Evolutionary conservation across 2,329 filamentous ascomycete genomes (phyloP).

Genomic region (Dactylellina cionopaga): DNA sequence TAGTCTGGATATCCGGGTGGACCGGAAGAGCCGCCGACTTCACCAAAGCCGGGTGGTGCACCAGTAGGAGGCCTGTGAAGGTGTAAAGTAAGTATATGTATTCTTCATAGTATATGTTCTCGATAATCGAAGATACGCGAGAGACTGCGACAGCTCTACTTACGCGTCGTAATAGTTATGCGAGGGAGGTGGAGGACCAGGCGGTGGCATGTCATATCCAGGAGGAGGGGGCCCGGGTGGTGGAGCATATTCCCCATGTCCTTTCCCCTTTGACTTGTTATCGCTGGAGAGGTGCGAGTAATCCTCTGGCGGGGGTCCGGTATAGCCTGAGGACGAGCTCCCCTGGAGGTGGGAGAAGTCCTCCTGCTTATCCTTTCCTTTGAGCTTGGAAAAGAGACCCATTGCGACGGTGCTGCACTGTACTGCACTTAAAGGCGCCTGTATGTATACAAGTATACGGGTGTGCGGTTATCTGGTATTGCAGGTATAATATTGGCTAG

Average conservation of each 20-base stretch:
- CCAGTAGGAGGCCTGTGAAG: constrained; percentile 20
- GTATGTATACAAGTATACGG: too few species aligned
- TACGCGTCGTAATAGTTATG: constrained; percentile 17
- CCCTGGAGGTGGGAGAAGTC: constrained; percentile 47
- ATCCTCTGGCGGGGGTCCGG: constrained; percentile 20
- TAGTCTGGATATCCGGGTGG: constrained; percentile 25
- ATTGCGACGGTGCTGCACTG: too few species aligned
- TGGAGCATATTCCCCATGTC: constrained; percentile 38
- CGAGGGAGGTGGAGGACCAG: constrained; percentile 20
- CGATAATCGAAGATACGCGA: not conserved
- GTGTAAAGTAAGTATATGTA: not conserved
- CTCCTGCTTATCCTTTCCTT: constrained; percentile 47
- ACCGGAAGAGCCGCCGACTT: constrained; percentile 23
- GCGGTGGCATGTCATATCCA: constrained; percentile 29
- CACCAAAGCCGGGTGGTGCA: constrained; percentile 25
- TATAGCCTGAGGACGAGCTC: constrained; percentile 20
- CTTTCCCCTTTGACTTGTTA: constrained; percentile 38
- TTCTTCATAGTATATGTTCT: not conserved
- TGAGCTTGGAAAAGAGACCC: constrained; percentile 50
- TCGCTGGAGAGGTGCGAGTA: constrained; percentile 46
- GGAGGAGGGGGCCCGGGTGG: constrained; percentile 37
- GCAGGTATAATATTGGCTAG: too few species aligned
- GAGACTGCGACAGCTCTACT: too few species aligned
- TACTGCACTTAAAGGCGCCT: too few species aligned
- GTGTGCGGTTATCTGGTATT: too few species aligned